Percentiles rank a stretch among this genome's conserved stretches.
These are phyloP conservation scores for Pseudogymnoascus sp. DNA, from an alignment of 2,329 filamentous ascomycete genomes.

Conservation along the genomic window DNA sequence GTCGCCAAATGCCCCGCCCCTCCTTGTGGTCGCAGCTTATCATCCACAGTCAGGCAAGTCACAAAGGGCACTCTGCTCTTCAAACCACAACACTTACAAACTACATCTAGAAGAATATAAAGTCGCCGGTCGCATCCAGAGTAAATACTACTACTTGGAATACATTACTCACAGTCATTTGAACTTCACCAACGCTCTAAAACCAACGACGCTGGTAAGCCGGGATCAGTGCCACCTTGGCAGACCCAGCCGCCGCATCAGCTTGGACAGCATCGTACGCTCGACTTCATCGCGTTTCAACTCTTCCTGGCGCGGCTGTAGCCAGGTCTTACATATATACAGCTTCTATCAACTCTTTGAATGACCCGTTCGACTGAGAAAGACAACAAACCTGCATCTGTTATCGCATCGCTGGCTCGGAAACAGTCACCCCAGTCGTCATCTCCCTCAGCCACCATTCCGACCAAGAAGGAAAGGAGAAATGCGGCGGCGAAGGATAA, in stretches of 20 bases:
- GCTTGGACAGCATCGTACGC: slow-evolving; percentile 2
- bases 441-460: slow-evolving; percentile 22
- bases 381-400: slow-evolving; percentile 22
- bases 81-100: slow-evolving; percentile 3
- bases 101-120: not conserved
- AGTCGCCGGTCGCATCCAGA: slow-evolving; percentile 4
- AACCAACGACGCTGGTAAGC: slow-evolving; percentile 1
- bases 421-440: slow-evolving; percentile 22
- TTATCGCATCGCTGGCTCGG: slow-evolving; percentile 17
- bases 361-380: slow-evolving; percentile 32
- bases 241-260: slow-evolving; percentile 1
- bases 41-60: not conserved
- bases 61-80: not conserved
- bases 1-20: slow-evolving; percentile 5
- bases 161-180: not conserved
- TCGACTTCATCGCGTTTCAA: not conserved
- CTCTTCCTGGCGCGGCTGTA: not conserved
- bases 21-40: not conserved
- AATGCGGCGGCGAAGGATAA: slow-evolving; percentile 30
- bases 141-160: not conserved
- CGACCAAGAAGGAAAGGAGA: slow-evolving; percentile 27
- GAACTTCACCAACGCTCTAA: not conserved
- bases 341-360: slow-evolving; percentile 22
- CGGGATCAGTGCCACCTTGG: slow-evolving; percentile 6
- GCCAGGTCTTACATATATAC: not conserved